phyloP scores from a whole-genome alignment of 2,329 filamentous ascomycete species.

The Chrysoporthe cubensis region DNA sequence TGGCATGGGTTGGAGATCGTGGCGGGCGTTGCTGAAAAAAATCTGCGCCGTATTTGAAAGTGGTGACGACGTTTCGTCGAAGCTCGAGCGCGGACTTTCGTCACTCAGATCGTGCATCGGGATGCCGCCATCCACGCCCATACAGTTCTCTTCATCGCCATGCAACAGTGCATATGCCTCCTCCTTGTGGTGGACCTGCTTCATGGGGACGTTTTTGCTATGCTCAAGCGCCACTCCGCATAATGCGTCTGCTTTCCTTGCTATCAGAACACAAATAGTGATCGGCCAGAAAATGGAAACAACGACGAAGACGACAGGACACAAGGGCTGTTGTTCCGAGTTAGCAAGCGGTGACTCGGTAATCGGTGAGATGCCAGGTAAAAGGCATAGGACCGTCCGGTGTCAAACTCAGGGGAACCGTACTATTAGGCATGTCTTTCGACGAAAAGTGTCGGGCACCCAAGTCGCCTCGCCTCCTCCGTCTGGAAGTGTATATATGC shows the following conservation, averaged over 20 bases:
- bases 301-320: conserved; percentile 19
- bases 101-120: conserved; percentile 5
- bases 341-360: neutral
- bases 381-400: neutral
- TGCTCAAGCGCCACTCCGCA: neutral
- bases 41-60: neutral
- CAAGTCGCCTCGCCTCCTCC: conserved; percentile 16
- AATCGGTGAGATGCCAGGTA: neutral
- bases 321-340: conserved; percentile 7
- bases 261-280: neutral
- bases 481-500: conserved; percentile 12
- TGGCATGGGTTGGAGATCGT: neutral
- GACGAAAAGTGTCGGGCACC: conserved; percentile 11
- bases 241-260: neutral
- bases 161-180: conserved; percentile 11
- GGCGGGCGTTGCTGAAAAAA: neutral
- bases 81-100: conserved; percentile 14
- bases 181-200: conserved; percentile 2
- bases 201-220: neutral
- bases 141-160: conserved; percentile 16
- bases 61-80: neutral
- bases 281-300: conserved; percentile 26
- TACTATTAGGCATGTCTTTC: conserved; percentile 12
- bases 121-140: conserved; percentile 9
- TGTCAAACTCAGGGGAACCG: neutral